Conservation (phyloP, 2,329 filamentous ascomycete genomes). For the Metarhizium humberi region DNA sequence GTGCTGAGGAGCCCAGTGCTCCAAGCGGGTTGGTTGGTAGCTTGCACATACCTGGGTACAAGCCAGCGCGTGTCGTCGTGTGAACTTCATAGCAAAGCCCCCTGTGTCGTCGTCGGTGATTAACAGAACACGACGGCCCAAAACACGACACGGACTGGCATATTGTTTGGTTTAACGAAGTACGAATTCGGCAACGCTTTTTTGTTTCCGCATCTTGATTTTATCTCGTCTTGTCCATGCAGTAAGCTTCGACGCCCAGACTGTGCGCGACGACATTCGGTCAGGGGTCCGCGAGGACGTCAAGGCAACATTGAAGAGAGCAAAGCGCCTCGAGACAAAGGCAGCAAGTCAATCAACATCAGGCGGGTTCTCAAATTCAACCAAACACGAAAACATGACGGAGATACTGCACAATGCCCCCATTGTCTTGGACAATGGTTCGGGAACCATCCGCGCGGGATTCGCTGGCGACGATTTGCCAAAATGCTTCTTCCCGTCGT, state of each 20-base stretch:
- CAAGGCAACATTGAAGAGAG: not conserved
- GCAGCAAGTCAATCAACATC: not conserved
- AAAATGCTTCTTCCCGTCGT: slow-evolving; percentile 96
- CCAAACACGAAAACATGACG: slow-evolving; percentile 30
- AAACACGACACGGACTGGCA: not conserved
- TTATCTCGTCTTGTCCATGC: not conserved
- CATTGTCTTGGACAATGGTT: slow-evolving; percentile 98
- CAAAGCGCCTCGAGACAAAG: not conserved
- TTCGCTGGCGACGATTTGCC: slow-evolving; percentile 94
- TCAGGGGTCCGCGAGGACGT: not conserved
- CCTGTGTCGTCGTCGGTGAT: not conserved
- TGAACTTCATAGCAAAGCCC: not conserved
- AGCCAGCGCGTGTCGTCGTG: not conserved
- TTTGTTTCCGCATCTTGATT: not conserved
- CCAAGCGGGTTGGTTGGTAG: not conserved
- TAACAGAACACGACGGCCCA: not conserved
- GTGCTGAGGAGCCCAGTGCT: too few relatives aligned
- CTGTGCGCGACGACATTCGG: not conserved
- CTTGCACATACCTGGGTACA: not conserved
- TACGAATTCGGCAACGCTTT: not conserved
- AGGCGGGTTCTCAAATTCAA: not conserved
- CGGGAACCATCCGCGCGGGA: slow-evolving; percentile 91
- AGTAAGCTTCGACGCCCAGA: not conserved
- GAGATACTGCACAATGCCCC: slow-evolving; percentile 85
- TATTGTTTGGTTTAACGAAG: not conserved